These are phyloP conservation scores for Rhynchosporium secalis DNA, from an alignment of 2,329 filamentous ascomycete genomes.

Conservation along the genomic window DNA sequence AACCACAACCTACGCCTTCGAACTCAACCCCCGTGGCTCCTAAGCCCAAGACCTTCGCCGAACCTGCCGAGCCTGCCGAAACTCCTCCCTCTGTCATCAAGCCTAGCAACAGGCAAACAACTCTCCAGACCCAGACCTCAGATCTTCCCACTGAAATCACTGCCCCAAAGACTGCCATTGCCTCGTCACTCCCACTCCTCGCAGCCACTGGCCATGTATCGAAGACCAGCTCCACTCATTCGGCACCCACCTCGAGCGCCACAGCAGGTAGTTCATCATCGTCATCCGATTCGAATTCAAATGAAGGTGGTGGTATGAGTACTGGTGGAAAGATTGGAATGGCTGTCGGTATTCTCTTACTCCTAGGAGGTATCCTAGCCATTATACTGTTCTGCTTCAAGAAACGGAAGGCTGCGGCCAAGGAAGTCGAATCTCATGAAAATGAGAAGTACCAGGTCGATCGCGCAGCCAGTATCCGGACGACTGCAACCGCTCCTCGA, in stretches of 20 bases:
- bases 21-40: neutral
- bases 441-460: slow-evolving; percentile 61
- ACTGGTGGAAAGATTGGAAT: slow-evolving; percentile 70
- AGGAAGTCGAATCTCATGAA: slow-evolving; percentile 51
- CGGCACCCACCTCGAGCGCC: slow-evolving; percentile 20
- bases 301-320: slow-evolving; percentile 37
- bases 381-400: slow-evolving; percentile 71
- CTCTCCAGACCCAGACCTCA: slow-evolving; percentile 17
- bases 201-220: slow-evolving; percentile 14
- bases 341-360: slow-evolving; percentile 75
- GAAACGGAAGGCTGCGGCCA: slow-evolving; percentile 66
- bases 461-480: slow-evolving; percentile 28
- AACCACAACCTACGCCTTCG: neutral
- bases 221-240: slow-evolving; percentile 7
- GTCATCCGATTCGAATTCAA: slow-evolving; percentile 18
- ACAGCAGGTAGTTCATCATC: slow-evolving; percentile 19
- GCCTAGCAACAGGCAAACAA: slow-evolving; percentile 13
- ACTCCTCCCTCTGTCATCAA: slow-evolving; percentile 1
- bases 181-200: slow-evolving; percentile 22
- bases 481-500: slow-evolving; percentile 63
- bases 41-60: neutral
- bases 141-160: slow-evolving; percentile 26
- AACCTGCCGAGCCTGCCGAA: slow-evolving; percentile 3
- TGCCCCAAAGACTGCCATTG: slow-evolving; percentile 25
- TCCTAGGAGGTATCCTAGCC: slow-evolving; percentile 65